A percentile compares a stretch with the other conserved stretches of the same genome.
Conservation (phyloP, 1,139 yeast genomes). For the Sugiyamaella xylanicola region DNA sequence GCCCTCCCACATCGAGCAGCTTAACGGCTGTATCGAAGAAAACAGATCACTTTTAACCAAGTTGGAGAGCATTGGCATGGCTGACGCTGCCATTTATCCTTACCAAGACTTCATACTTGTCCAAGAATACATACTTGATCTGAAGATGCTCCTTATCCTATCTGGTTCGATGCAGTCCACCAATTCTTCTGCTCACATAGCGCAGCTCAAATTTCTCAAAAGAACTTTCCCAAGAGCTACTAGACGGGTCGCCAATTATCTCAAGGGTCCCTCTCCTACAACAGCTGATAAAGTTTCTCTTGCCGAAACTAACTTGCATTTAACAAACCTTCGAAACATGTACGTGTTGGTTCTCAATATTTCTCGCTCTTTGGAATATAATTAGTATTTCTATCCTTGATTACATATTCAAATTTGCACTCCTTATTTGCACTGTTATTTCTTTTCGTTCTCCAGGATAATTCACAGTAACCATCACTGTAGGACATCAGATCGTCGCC, state of each 20-base stretch:
- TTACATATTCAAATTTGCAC: background rate
- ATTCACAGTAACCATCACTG: no score
- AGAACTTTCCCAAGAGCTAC: conserved; percentile 9
- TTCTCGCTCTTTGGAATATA: background rate
- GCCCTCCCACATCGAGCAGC: background rate
- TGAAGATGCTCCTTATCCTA: conserved; percentile 3
- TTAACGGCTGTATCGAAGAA: background rate
- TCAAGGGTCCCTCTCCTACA: background rate
- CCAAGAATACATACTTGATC: conserved; percentile 7
- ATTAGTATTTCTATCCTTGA: no score
- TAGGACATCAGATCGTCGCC: no score
- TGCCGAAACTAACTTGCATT: conserved; percentile 6
- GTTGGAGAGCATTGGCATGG: background rate
- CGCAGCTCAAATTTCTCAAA: conserved; percentile 4
- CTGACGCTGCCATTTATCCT: background rate
- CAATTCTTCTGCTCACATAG: background rate
- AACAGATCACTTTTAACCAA: background rate
- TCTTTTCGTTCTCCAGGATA: no score
- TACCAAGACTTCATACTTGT: background rate
- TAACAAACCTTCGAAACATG: conserved; percentile 7
- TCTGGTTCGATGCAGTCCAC: background rate
- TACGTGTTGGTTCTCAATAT: conserved; percentile 8
- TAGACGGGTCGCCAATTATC: background rate
- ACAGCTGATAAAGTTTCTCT: background rate
- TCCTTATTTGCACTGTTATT: background rate